A percentile compares a stretch with the other conserved stretches of the same genome.
Evolutionary conservation across 2,329 filamentous ascomycete species (phyloP).

Genomic region (Talaromyces sp.): DNA sequence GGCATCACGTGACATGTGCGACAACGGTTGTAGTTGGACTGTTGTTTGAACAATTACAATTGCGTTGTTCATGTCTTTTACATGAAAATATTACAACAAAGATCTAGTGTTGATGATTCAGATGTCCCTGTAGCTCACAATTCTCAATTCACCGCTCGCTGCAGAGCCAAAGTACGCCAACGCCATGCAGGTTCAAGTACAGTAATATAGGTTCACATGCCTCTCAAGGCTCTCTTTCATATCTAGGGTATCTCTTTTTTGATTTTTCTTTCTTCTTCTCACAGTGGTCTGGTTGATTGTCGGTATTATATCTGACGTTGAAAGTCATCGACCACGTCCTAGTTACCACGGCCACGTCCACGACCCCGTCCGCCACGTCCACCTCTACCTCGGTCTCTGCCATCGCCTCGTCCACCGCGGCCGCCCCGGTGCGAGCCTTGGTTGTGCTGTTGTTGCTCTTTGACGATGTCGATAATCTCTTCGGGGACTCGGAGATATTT

Average conservation of each 20-base stretch:
- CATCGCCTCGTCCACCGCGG: constrained; percentile 31
- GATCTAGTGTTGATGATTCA: neutral
- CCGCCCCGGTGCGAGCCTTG: constrained; percentile 45
- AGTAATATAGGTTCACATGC: constrained; percentile 8
- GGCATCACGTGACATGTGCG: neutral
- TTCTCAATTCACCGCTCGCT: constrained; percentile 1
- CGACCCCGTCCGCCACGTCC: constrained; percentile 40
- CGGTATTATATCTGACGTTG: neutral
- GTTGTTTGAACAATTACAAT: neutral
- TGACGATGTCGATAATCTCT: constrained; percentile 90
- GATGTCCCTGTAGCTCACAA: neutral
- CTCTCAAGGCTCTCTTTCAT: neutral
- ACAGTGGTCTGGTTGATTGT: neutral
- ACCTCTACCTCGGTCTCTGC: constrained; percentile 34
- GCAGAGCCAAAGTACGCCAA: constrained; percentile 25
- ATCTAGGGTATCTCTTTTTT: constrained; percentile 27
- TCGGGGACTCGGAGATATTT: constrained; percentile 96
- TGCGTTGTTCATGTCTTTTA: neutral
- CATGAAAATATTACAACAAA: neutral
- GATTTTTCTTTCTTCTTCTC: neutral
- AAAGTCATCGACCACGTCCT: constrained; percentile 15
- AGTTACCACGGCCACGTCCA: constrained; percentile 34
- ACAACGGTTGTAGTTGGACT: neutral
- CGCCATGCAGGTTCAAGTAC: constrained; percentile 32
- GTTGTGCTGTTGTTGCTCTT: constrained; percentile 74